These are phyloP conservation scores for Lichtheimia hyalospora DNA, from an alignment of 371 early-diverging fungal genomes.

Conservation along the genomic window DNA sequence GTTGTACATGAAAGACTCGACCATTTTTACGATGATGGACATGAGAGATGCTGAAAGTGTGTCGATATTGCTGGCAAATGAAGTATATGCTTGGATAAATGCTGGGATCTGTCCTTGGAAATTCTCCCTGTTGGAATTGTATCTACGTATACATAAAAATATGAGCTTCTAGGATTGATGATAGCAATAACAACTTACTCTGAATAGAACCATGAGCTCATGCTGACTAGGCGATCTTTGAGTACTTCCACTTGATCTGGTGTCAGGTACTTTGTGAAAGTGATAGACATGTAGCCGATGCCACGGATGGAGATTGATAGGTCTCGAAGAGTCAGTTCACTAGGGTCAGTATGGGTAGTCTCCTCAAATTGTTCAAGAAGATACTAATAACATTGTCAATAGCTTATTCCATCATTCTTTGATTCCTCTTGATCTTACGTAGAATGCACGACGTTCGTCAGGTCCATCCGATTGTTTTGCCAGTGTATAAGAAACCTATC, in stretches of 20 bases:
- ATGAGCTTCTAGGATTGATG: background rate
- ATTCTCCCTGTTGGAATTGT: slow-evolving; percentile 31
- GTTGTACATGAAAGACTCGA: slow-evolving; percentile 42
- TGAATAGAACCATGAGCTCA: slow-evolving; percentile 57
- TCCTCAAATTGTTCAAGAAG: slow-evolving; percentile 50
- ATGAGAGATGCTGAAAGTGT: slow-evolving; percentile 47
- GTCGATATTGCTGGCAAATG: slow-evolving; percentile 52
- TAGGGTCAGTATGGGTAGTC: slow-evolving; percentile 34
- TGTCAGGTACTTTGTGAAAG: slow-evolving; percentile 47
- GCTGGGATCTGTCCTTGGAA: slow-evolving; percentile 56
- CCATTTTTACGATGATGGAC: slow-evolving; percentile 47
- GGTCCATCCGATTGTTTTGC: background rate
- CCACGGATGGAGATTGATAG: slow-evolving; percentile 68
- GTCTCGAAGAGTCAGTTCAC: slow-evolving; percentile 43
- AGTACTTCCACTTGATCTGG: slow-evolving; percentile 45
- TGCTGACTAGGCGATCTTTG: slow-evolving; percentile 49
- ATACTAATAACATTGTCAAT: slow-evolving; percentile 31
- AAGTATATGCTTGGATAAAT: slow-evolving; percentile 64
- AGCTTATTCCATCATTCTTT: background rate
- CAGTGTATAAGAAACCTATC: background rate
- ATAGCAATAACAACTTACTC: slow-evolving; percentile 37
- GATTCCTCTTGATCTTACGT: slow-evolving; percentile 16
- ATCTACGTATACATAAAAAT: slow-evolving; percentile 14
- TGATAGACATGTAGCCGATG: slow-evolving; percentile 71
- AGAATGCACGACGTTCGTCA: background rate